Percentiles rank a stretch among this genome's conserved stretches.
Evolutionary conservation across 352 stramenopile genomes (phyloP).

Genomic region (Sclerospora graminicola): DNA sequence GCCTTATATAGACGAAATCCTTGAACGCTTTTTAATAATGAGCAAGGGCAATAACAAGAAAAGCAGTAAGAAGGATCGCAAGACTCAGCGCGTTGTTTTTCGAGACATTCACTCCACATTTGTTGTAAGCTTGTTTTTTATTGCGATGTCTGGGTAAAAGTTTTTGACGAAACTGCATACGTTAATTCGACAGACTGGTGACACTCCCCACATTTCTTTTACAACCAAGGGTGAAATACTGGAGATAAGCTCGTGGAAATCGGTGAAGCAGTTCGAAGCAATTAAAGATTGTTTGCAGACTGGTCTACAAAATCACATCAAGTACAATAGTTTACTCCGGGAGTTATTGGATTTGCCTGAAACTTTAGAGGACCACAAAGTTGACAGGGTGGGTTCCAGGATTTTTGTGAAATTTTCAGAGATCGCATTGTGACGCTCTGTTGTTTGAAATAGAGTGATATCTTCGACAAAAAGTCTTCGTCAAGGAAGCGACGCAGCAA

Average conservation of each 20-base stretch:
- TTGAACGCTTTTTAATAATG: constrained; percentile 61
- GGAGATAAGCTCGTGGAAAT: constrained; percentile 67
- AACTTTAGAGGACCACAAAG: constrained; percentile 57
- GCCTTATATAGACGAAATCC: constrained; percentile 53
- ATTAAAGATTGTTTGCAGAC: constrained; percentile 66
- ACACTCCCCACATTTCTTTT: constrained; percentile 71
- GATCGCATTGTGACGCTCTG: constrained; percentile 2
- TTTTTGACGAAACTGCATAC: constrained; percentile 1
- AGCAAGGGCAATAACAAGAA: constrained; percentile 87
- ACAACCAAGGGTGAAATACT: constrained; percentile 64
- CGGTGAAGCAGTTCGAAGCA: constrained; percentile 73
- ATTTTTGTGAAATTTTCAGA: background rate
- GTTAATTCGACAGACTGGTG: constrained; percentile 39
- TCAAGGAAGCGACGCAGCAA: constrained; percentile 74
- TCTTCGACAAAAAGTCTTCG: constrained; percentile 77
- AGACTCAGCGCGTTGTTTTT: constrained; percentile 76
- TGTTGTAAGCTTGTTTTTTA: constrained; percentile 28
- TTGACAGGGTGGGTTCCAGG: constrained; percentile 48
- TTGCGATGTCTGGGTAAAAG: background rate
- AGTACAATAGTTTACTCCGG: constrained; percentile 83
- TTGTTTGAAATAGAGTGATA: constrained; percentile 35
- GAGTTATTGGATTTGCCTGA: constrained; percentile 67
- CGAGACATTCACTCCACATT: constrained; percentile 76
- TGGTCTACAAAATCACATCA: constrained; percentile 78
- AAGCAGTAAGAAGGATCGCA: constrained; percentile 85